These are phyloP conservation scores for Xylaria sp. DNA, from an alignment of 2,329 filamentous ascomycete genomes.

Conservation along the genomic window DNA sequence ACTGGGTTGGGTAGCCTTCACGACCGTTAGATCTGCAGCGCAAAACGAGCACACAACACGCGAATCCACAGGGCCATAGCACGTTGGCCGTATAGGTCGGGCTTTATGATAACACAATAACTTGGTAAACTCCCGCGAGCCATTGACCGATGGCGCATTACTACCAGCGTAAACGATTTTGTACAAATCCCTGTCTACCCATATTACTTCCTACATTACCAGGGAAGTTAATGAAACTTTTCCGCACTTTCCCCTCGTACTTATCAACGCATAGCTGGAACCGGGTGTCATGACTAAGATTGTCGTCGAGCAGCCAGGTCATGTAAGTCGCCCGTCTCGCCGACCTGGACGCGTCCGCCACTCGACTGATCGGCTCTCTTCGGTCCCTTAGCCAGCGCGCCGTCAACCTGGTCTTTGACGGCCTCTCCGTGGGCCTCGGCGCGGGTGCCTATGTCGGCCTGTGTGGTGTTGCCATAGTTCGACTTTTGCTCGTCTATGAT, in stretches of 20 bases:
- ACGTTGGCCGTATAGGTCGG: no score
- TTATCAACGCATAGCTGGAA: neutral
- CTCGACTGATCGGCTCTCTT: conserved; percentile 46
- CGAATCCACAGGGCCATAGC: no score
- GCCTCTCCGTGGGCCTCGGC: conserved; percentile 41
- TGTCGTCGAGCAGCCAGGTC: conserved; percentile 48
- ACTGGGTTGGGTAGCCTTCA: no score
- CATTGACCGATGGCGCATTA: neutral
- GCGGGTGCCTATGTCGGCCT: conserved; percentile 38
- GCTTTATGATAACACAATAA: neutral
- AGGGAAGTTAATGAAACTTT: neutral
- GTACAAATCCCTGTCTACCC: conserved; percentile 1
- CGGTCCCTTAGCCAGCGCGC: conserved; percentile 46
- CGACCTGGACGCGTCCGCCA: conserved; percentile 49
- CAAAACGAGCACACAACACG: no score
- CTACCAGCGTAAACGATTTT: neutral
- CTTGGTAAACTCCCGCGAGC: neutral
- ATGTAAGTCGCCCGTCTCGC: conserved; percentile 49
- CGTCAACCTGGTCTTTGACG: conserved; percentile 49
- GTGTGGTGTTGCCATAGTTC: conserved; percentile 35
- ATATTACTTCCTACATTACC: neutral
- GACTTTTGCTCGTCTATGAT: conserved; percentile 43
- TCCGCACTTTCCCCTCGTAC: neutral
- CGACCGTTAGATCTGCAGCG: no score
- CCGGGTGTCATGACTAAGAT: conserved; percentile 6